Percentiles rank a stretch among this genome's conserved stretches.
Evolutionary conservation across 2,329 filamentous ascomycete species (phyloP).

Genomic region (Calonectria pseudoturangicola): DNA sequence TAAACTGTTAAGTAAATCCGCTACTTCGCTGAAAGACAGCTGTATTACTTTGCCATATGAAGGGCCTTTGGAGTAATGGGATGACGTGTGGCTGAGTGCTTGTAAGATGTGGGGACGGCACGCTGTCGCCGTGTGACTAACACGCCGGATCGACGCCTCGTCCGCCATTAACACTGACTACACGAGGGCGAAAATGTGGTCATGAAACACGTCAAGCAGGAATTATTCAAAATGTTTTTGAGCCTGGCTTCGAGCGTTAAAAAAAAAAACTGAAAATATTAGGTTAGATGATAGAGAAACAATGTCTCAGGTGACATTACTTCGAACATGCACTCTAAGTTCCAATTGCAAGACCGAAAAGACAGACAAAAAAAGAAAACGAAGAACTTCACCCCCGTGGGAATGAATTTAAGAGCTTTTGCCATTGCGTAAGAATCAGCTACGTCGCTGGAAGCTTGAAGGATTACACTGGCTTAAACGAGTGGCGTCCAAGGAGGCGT

Average conservation of each 20-base stretch:
- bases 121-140: conserved; percentile 5
- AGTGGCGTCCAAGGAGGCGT: not conserved
- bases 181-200: not conserved
- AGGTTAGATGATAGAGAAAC: not conserved
- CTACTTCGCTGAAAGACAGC: conserved; percentile 33
- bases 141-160: not conserved
- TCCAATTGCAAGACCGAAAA: not conserved
- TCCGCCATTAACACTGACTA: not conserved
- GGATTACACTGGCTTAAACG: not conserved
- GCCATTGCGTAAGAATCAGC: not conserved
- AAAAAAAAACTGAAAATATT: not conserved
- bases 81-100: not conserved
- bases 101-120: not conserved
- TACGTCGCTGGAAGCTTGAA: not conserved
- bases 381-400: conserved; percentile 4
- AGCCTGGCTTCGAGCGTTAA: too few species aligned
- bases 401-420: not conserved
- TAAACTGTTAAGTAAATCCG: conserved; percentile 14
- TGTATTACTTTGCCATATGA: conserved; percentile 1
- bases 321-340: not conserved
- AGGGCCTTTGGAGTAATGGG: not conserved
- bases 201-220: not conserved
- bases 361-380: conserved; percentile 14
- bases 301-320: not conserved
- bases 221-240: not conserved